A percentile compares a stretch with the other conserved stretches of the same genome.
Conservation (phyloP, 495 filamentous ascomycete genomes). For the Penicillium maclennaniae region DNA sequence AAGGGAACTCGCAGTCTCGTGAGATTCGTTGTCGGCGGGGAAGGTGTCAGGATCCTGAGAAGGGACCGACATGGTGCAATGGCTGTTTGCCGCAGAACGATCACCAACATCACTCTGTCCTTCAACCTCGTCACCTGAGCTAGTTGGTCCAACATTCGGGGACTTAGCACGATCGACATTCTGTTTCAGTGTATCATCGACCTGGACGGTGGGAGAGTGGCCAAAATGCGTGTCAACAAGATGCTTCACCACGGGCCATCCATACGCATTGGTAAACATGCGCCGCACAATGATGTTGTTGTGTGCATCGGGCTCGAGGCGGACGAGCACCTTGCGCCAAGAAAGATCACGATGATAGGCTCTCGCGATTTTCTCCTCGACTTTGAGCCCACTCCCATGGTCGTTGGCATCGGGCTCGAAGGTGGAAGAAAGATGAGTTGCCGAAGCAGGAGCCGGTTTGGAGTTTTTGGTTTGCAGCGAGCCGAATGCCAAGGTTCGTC, state of each 20-base stretch:
- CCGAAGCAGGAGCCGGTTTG: constrained; percentile 9
- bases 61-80: not conserved
- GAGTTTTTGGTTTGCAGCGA: constrained; percentile 39
- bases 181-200: constrained; percentile 54
- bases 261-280: constrained; percentile 95
- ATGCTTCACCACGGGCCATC: constrained; percentile 95
- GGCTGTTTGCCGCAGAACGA: not conserved
- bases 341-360: constrained; percentile 86
- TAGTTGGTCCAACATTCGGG: constrained; percentile 28
- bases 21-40: constrained; percentile 9
- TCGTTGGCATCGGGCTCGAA: constrained; percentile 13
- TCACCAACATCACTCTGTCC: constrained; percentile 18
- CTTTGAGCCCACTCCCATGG: constrained; percentile 62
- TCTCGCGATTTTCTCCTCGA: constrained; percentile 95
- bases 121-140: constrained; percentile 48
- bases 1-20: constrained; percentile 10
- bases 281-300: constrained; percentile 97
- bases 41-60: not conserved
- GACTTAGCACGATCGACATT: constrained; percentile 49
- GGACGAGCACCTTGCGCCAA: constrained; percentile 95
- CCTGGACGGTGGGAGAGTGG: constrained; percentile 55
- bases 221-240: constrained; percentile 90
- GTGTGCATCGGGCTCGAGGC: constrained; percentile 94
- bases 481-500: constrained; percentile 39
- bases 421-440: constrained; percentile 10